A percentile compares a stretch with the other conserved stretches of the same genome.
These are phyloP conservation scores for Russula vinacea DNA, from an alignment of 768 basidiomycete species.

Conservation along the genomic window DNA sequence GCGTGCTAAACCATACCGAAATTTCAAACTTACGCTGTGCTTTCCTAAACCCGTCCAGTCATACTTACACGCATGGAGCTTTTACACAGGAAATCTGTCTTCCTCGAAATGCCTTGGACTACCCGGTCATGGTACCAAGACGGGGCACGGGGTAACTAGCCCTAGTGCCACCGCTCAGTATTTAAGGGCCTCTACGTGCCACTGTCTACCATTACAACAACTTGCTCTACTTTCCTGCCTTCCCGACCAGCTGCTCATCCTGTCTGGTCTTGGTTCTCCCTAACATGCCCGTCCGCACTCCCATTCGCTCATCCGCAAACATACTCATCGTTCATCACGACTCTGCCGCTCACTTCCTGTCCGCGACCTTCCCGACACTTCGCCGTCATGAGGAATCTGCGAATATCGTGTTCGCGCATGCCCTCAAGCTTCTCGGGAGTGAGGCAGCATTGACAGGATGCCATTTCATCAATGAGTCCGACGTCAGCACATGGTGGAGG, in stretches of 20 bases:
- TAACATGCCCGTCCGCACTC: slow-evolving; percentile 38
- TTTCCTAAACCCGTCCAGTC: slow-evolving; percentile 10
- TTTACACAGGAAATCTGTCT: slow-evolving; percentile 20
- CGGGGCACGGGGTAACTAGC: not conserved
- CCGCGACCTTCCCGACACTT: slow-evolving; percentile 43
- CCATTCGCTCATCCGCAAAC: slow-evolving; percentile 30
- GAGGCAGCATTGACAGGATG: slow-evolving; percentile 41
- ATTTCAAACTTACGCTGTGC: slow-evolving; percentile 22
- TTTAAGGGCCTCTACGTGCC: slow-evolving; percentile 7
- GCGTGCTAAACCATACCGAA: slow-evolving; percentile 1
- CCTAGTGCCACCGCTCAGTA: slow-evolving; percentile 16
- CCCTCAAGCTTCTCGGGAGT: slow-evolving; percentile 42
- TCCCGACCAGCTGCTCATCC: not conserved
- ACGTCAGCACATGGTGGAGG: slow-evolving; percentile 34
- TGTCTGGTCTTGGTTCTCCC: not conserved
- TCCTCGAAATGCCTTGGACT: slow-evolving; percentile 8
- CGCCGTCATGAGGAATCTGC: slow-evolving; percentile 46
- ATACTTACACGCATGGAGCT: slow-evolving; percentile 23
- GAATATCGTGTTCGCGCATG: slow-evolving; percentile 53
- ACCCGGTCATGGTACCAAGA: slow-evolving; percentile 17
- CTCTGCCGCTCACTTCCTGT: slow-evolving; percentile 43
- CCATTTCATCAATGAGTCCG: slow-evolving; percentile 38
- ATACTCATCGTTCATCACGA: slow-evolving; percentile 41
- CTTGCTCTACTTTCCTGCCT: not conserved
- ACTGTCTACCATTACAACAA: slow-evolving; percentile 1